Evolutionary conservation across 345 rosid species (phyloP).

Genomic region (Carallia brachiata): DNA sequence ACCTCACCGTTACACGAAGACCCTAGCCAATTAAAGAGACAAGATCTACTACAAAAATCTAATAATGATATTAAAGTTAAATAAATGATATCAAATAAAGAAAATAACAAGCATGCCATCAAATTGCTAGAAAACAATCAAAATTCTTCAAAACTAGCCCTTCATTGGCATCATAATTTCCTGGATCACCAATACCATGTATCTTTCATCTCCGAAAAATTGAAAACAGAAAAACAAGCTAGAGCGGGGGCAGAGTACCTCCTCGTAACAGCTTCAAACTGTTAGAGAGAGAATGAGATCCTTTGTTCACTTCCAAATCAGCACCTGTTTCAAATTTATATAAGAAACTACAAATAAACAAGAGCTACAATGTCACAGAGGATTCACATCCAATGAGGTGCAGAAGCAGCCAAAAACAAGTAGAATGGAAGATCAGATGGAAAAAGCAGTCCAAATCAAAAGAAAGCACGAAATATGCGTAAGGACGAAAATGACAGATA

Average conservation of each 20-base stretch:
- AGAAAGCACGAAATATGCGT: constrained; percentile 5
- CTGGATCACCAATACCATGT: background rate
- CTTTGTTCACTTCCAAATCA: constrained; percentile 4
- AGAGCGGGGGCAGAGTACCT: background rate
- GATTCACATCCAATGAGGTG: constrained; percentile 22
- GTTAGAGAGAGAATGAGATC: background rate
- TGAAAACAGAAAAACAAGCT: background rate
- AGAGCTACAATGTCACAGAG: background rate
- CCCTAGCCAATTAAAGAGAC: too few species aligned
- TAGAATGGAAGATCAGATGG: background rate
- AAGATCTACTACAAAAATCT: too few species aligned
- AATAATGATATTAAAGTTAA: too few species aligned
- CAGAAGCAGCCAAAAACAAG: constrained; percentile 9
- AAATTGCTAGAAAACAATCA: background rate
- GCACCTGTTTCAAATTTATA: constrained; percentile 6
- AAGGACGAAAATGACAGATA: background rate
- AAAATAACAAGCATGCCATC: too few species aligned
- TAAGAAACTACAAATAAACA: constrained; percentile 1
- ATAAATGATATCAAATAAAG: too few species aligned
- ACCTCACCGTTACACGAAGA: too few species aligned
- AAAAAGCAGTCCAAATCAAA: background rate
- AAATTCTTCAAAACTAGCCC: background rate
- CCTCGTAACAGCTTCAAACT: background rate
- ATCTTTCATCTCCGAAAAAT: background rate
- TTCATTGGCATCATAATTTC: background rate